Conservation (phyloP, 2,329 filamentous ascomycete species). For the Westerdykella aurantiaca region DNA sequence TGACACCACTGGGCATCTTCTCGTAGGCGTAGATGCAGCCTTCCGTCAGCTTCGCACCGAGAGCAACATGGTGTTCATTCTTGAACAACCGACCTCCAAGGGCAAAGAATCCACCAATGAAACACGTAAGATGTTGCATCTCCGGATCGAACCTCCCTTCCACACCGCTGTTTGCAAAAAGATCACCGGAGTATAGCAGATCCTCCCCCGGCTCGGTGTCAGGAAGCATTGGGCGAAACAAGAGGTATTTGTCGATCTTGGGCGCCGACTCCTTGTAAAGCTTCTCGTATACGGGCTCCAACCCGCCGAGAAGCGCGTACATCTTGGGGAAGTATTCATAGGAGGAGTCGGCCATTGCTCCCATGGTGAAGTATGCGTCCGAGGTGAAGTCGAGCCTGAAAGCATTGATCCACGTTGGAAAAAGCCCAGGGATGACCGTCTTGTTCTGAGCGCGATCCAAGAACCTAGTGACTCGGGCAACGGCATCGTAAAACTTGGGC, state of each 20-base stretch:
- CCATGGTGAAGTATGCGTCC: slow-evolving; percentile 29
- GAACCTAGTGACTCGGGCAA: slow-evolving; percentile 28
- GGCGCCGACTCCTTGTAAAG: slow-evolving; percentile 51
- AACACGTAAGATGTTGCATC: slow-evolving; percentile 55
- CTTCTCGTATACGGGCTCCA: slow-evolving; percentile 44
- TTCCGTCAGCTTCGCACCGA: slow-evolving; percentile 54
- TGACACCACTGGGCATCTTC: slow-evolving; percentile 51
- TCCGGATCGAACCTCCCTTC: slow-evolving; percentile 39
- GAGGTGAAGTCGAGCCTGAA: slow-evolving; percentile 22
- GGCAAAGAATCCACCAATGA: slow-evolving; percentile 57
- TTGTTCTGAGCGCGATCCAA: slow-evolving; percentile 27
- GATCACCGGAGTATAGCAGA: slow-evolving; percentile 33
- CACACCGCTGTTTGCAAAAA: slow-evolving; percentile 13
- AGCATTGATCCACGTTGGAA: slow-evolving; percentile 38
- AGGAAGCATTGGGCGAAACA: slow-evolving; percentile 44
- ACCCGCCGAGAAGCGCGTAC: slow-evolving; percentile 35
- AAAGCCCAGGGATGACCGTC: slow-evolving; percentile 33
- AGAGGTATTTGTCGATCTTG: slow-evolving; percentile 43
- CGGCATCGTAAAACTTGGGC: slow-evolving; percentile 35
- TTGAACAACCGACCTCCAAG: slow-evolving; percentile 54
- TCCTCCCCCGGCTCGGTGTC: slow-evolving; percentile 18
- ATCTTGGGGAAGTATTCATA: slow-evolving; percentile 39
- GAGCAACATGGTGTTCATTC: slow-evolving; percentile 47
- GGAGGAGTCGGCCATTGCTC: slow-evolving; percentile 35
- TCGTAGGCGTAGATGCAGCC: slow-evolving; percentile 59